These are phyloP conservation scores for Leptographium galeiforme DNA, from an alignment of 2,329 filamentous ascomycete species.

Conservation along the genomic window DNA sequence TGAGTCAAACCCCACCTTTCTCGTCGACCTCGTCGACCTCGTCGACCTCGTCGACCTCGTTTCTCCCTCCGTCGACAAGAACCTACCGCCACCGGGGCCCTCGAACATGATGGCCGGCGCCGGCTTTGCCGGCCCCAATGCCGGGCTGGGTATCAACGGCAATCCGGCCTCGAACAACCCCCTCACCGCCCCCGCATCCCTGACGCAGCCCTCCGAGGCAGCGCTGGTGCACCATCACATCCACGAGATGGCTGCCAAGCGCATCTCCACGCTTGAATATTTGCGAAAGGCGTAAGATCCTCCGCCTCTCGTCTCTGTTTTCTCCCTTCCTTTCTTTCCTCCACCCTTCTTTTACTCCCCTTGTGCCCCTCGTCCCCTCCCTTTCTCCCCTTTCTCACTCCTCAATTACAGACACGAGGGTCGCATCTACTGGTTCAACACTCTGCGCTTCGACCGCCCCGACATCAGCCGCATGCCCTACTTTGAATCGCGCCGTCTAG, in stretches of 20 bases:
- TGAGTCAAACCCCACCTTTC: too few species aligned
- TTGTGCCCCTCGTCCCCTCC: constrained; percentile 13
- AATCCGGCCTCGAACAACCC: constrained; percentile 15
- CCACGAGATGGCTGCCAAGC: constrained; percentile 76
- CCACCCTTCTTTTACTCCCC: neutral
- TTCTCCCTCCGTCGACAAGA: neutral
- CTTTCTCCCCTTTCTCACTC: neutral
- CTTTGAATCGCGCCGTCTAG: constrained; percentile 71
- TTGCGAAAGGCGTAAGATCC: constrained; percentile 68
- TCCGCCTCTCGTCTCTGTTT: constrained; percentile 11
- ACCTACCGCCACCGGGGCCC: neutral
- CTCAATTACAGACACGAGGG: constrained; percentile 61
- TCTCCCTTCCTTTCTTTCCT: neutral
- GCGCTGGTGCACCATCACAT: constrained; percentile 47
- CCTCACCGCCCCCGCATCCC: constrained; percentile 16
- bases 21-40: neutral
- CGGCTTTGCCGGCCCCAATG: constrained; percentile 7
- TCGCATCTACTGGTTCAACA: constrained; percentile 96
- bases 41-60: neutral
- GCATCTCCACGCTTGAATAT: constrained; percentile 90
- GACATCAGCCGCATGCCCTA: constrained; percentile 75
- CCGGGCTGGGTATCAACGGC: neutral
- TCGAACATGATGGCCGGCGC: constrained; percentile 1
- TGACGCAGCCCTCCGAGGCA: constrained; percentile 22
- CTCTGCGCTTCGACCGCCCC: constrained; percentile 73